phyloP scores from a whole-genome alignment of 2,329 filamentous ascomycete species.

The Calycina marina region DNA sequence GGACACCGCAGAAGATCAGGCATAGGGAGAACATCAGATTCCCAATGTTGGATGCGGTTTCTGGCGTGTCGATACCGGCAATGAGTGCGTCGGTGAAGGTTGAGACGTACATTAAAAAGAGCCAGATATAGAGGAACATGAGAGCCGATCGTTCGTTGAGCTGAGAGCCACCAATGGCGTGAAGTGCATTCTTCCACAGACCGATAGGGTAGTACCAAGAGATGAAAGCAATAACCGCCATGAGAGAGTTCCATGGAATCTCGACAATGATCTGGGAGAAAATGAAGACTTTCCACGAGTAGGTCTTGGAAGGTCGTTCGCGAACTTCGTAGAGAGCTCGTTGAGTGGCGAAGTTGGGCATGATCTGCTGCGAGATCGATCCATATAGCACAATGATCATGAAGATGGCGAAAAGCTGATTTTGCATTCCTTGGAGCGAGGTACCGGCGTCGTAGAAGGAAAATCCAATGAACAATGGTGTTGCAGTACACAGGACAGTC shows the following conservation, averaged over 20 bases:
- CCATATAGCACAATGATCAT: conserved; percentile 63
- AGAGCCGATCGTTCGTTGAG: conserved; percentile 57
- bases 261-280: conserved; percentile 68
- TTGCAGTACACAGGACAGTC: conserved; percentile 14
- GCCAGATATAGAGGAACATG: conserved; percentile 63
- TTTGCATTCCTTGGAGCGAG: conserved; percentile 49
- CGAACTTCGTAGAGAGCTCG: conserved; percentile 47
- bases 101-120: conserved; percentile 66
- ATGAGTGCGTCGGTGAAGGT: conserved; percentile 74
- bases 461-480: conserved; percentile 51
- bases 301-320: conserved; percentile 65
- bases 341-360: conserved; percentile 49
- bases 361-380: conserved; percentile 62
- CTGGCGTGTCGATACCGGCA: conserved; percentile 59
- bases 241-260: conserved; percentile 65
- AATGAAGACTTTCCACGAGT: conserved; percentile 56
- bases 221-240: conserved; percentile 61
- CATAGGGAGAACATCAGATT: conserved; percentile 62
- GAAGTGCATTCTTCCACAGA: conserved; percentile 48
- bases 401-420: conserved; percentile 61
- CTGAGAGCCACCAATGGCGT: conserved; percentile 40
- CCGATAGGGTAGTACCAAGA: conserved; percentile 81
- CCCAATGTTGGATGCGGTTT: conserved; percentile 62
- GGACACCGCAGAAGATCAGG: conserved; percentile 64
- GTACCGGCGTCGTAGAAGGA: conserved; percentile 51